phyloP scores from a whole-genome alignment of 2,329 filamentous ascomycete genomes.

The Aspergillus tanneri region DNA sequence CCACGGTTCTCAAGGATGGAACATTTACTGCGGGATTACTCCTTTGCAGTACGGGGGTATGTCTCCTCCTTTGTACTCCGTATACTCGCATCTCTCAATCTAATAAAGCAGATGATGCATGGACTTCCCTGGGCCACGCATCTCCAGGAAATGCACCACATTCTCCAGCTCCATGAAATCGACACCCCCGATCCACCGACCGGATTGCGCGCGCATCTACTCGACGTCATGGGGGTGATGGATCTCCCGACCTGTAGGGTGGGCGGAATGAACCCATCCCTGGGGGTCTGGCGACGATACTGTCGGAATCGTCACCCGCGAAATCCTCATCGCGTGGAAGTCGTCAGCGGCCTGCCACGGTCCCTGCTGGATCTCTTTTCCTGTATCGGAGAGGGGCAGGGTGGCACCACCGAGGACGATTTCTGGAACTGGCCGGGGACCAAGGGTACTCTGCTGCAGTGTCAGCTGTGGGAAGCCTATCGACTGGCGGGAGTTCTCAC shows the following conservation, averaged over 20 bases:
- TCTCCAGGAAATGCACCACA: slow-evolving; percentile 33
- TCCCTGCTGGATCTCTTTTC: slow-evolving; percentile 30
- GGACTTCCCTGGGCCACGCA: slow-evolving; percentile 34
- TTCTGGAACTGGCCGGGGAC: slow-evolving; percentile 33
- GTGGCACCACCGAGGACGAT: slow-evolving; percentile 25
- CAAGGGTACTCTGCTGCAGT: slow-evolving; percentile 26
- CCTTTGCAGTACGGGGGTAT: slow-evolving; percentile 33
- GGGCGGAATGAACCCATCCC: slow-evolving; percentile 24
- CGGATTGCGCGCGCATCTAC: slow-evolving; percentile 25
- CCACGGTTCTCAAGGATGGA: slow-evolving; percentile 24
- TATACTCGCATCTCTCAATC: not conserved
- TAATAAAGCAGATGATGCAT: slow-evolving; percentile 24
- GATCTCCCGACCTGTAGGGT: slow-evolving; percentile 29
- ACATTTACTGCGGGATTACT: slow-evolving; percentile 32
- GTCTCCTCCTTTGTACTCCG: slow-evolving; percentile 5
- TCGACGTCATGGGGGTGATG: slow-evolving; percentile 36
- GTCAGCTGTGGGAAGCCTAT: slow-evolving; percentile 33
- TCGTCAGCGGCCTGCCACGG: slow-evolving; percentile 30
- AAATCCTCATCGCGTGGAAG: slow-evolving; percentile 19
- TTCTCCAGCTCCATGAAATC: slow-evolving; percentile 23
- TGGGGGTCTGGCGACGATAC: slow-evolving; percentile 31
- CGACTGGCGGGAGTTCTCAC: slow-evolving; percentile 28
- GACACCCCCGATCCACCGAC: not conserved
- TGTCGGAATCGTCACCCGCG: slow-evolving; percentile 15
- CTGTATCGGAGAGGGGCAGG: slow-evolving; percentile 20